These are phyloP conservation scores for Lipomyces starkeyi DNA, from an alignment of 805 yeast genomes.

Conservation along the genomic window DNA sequence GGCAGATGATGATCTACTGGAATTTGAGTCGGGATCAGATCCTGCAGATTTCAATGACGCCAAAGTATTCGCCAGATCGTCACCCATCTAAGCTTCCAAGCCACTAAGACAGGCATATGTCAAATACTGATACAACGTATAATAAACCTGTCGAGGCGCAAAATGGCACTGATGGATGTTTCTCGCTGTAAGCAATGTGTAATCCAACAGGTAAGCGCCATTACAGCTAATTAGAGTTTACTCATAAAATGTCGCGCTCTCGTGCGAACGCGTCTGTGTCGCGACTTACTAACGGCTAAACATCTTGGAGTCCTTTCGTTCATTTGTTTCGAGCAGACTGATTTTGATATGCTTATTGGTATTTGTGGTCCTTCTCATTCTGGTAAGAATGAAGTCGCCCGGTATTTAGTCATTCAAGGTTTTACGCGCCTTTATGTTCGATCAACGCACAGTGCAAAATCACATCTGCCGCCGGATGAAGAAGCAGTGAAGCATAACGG, in stretches of 20 bases:
- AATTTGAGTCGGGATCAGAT: background rate
- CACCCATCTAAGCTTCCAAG: background rate
- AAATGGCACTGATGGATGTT: too few species aligned
- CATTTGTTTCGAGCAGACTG: background rate
- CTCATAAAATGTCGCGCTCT: too few species aligned
- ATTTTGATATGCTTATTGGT: conserved; percentile 71
- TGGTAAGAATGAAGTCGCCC: conserved; percentile 69
- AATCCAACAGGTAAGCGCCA: too few species aligned
- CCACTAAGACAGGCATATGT: background rate
- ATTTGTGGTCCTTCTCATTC: conserved; percentile 72
- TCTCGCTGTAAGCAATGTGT: too few species aligned
- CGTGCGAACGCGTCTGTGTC: background rate
- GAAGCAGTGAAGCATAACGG: conserved; percentile 11
- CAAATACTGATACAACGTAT: background rate
- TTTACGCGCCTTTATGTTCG: conserved; percentile 30
- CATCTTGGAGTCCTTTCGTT: background rate
- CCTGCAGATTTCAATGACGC: background rate
- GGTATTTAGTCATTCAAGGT: conserved; percentile 54
- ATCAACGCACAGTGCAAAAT: background rate
- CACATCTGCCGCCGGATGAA: conserved; percentile 16
- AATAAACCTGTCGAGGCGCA: too few species aligned
- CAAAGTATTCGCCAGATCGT: background rate
- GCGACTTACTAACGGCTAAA: background rate
- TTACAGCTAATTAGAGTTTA: too few species aligned
- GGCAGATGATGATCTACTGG: background rate